Base-by-base conservation (phyloP, 2,329 filamentous ascomycete genomes). In the Cercospora beticola region DNA sequence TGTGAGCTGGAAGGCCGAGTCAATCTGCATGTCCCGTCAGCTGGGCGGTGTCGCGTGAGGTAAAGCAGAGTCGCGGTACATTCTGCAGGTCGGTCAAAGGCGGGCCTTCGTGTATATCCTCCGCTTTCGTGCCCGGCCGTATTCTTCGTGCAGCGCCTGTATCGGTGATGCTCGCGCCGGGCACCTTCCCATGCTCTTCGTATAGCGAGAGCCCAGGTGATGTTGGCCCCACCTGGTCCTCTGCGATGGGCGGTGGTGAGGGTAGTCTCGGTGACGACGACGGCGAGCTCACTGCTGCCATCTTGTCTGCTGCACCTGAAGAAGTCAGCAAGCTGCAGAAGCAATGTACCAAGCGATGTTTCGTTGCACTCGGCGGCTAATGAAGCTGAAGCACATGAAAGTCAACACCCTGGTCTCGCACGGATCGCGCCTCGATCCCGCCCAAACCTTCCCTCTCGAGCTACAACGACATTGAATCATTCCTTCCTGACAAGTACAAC, bases 1-100 rank as follows among this genome's bases (percentile, higher is more conserved):
- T 81, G 97, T 96, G 18, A 98, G 88, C 80, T 97, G 95, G 79
- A 98, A 99, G 56, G 95, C 92, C 23, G 94, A 98, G 78, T 99
- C 94, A 74, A 99, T 93, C 92, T 97, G 79, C 64, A 21, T 57
- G 61, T 80, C 68, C 77, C 49, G 36, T 66, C 49, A 59, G 40
- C 33, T 72, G 63, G 54, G 62, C 18, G 23, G 23, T 54, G 56
- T 10, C 36, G 68, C 57, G 65, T n/a, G 54, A 6, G 43, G 28
- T 61, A 65, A 18, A 26, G 40, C n/a, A 28, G 14, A 21, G 62
- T 12, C 67, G 79, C 86, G 72, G 18, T 79, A 96, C 93, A 85
- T 97, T 92, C 72, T 89, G 88, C 68, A 97, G 83, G 54, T 94
- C 92, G 65, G 97, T 87, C 70, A 98, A 84, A 16, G 95, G 94